Evolutionary conservation across 768 basidiomycete genomes (phyloP).

Genomic region (Termitomyces sp.): DNA sequence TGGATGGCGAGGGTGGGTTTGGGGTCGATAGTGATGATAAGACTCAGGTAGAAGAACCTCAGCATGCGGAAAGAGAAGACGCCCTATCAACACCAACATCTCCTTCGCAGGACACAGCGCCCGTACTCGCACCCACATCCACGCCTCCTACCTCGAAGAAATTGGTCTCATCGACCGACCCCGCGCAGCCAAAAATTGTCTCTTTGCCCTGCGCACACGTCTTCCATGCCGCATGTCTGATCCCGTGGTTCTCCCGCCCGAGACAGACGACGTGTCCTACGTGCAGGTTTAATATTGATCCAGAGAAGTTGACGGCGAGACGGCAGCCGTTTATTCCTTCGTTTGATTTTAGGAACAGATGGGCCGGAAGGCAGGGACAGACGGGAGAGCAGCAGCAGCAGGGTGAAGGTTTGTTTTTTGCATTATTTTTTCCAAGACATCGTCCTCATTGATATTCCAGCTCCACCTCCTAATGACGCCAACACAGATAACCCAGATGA

Average conservation of each 20-base stretch:
- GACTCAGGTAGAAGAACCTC: not conserved
- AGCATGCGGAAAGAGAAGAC: not conserved
- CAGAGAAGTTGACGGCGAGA: constrained; percentile 57
- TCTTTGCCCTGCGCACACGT: constrained; percentile 77
- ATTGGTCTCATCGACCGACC: constrained; percentile 7
- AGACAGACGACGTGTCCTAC: constrained; percentile 79
- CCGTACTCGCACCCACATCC: not conserved
- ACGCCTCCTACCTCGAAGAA: constrained; percentile 8
- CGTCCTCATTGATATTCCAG: not conserved
- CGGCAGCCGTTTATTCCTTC: constrained; percentile 2
- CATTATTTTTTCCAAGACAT: not conserved
- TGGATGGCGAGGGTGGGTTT: constrained; percentile 40
- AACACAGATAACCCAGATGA: not conserved
- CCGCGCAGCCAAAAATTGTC: constrained; percentile 43
- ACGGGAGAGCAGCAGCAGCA: not conserved
- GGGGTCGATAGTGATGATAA: constrained; percentile 13
- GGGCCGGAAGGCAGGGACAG: not conserved
- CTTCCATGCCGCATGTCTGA: constrained; percentile 72
- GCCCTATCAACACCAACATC: not conserved
- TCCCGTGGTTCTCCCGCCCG: constrained; percentile 81
- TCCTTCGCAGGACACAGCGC: not conserved
- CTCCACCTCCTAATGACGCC: not conserved
- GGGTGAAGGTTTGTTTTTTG: not conserved
- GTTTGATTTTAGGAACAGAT: not conserved
- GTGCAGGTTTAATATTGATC: constrained; percentile 80